phyloP scores from a whole-genome alignment of 179 eudicot species.

The Spergularia azorica region DNA sequence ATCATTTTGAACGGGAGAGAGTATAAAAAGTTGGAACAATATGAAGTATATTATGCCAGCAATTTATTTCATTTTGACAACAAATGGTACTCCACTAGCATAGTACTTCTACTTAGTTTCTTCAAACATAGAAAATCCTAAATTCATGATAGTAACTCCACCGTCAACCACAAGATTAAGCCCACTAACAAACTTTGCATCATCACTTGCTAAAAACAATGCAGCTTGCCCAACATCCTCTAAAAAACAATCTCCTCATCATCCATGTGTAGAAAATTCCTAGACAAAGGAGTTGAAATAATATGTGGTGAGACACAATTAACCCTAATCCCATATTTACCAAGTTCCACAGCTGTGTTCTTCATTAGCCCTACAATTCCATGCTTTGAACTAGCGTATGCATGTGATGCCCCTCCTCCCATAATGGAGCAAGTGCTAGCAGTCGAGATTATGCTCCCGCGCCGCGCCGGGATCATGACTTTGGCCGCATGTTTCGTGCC shows the following conservation, averaged over 20 bases:
- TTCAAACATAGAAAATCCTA: conserved; percentile 15
- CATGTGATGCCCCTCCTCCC: conserved; percentile 12
- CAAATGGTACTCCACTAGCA: no score
- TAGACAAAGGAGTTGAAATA: conserved; percentile 18
- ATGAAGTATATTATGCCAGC: no score
- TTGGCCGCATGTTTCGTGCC: conserved; percentile 38
- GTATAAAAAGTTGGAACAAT: no score
- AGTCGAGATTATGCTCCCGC: conserved; percentile 25
- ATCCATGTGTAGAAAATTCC: conserved; percentile 6
- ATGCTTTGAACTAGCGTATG: conserved; percentile 30
- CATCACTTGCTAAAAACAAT: conserved; percentile 28
- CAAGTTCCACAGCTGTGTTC: conserved; percentile 29
- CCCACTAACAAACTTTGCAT: conserved; percentile 26
- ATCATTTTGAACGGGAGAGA: no score
- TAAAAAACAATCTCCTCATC: neutral
- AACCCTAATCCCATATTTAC: conserved; percentile 29
- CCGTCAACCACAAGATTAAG: conserved; percentile 28
- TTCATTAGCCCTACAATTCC: conserved; percentile 33
- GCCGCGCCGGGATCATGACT: conserved; percentile 33
- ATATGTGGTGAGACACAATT: conserved; percentile 30
- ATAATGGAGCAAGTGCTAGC: conserved; percentile 20
- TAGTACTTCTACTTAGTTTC: no score
- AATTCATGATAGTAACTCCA: conserved; percentile 13
- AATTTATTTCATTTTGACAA: no score
- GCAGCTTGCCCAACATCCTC: conserved; percentile 24